Conservation (phyloP, 371 early-diverging fungal species). For the Rhizopus microsporus region DNA sequence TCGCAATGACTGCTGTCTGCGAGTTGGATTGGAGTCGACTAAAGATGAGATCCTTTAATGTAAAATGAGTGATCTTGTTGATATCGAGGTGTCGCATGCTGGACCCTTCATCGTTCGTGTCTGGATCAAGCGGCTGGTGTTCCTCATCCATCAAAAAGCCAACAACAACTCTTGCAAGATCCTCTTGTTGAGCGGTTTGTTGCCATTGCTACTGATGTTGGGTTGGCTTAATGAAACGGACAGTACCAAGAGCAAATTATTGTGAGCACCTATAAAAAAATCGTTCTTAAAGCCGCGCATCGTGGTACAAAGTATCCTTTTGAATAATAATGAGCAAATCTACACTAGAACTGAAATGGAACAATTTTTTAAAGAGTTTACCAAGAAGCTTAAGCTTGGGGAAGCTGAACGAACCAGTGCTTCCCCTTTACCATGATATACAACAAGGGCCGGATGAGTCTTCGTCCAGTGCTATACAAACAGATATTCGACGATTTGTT, state of each 20-base stretch:
- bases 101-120: constrained; percentile 1
- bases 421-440: too few relatives aligned
- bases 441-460: too few relatives aligned
- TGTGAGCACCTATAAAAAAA: too few relatives aligned
- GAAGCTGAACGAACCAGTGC: neutral
- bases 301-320: neutral
- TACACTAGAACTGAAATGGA: neutral
- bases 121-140: constrained; percentile 11
- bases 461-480: too few relatives aligned
- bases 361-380: neutral
- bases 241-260: too few relatives aligned
- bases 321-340: neutral
- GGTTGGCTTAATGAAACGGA: too few relatives aligned
- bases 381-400: neutral
- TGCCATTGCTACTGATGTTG: too few relatives aligned
- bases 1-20: constrained; percentile 77
- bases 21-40: constrained; percentile 74
- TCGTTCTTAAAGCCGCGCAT: constrained; percentile 5
- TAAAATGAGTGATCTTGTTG: constrained; percentile 51
- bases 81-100: constrained; percentile 4
- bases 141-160: constrained; percentile 76
- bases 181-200: constrained; percentile 75
- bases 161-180: constrained; percentile 71
- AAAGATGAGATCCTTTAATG: constrained; percentile 78
- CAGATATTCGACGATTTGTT: too few relatives aligned